These are phyloP conservation scores for Castanea sativa DNA, from an alignment of 306 rosid species.

Conservation along the genomic window DNA sequence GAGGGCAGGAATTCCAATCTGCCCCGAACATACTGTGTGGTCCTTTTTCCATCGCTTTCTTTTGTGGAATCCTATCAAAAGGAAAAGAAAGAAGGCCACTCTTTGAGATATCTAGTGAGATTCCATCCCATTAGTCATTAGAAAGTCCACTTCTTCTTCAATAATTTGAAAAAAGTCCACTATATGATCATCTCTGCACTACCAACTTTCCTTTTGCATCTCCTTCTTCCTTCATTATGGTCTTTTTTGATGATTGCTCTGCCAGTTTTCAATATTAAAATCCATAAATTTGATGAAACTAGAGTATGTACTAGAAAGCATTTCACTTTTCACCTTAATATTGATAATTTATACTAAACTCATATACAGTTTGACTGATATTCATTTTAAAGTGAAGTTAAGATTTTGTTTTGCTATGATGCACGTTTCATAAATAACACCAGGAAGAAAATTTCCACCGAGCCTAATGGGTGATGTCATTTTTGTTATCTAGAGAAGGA, in stretches of 20 bases:
- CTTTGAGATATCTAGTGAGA: not conserved
- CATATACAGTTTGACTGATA: no score
- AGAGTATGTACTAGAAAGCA: not conserved
- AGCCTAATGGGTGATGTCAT: no score
- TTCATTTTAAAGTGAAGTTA: no score
- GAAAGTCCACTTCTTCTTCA: not conserved
- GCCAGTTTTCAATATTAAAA: not conserved
- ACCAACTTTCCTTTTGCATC: not conserved
- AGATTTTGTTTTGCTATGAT: no score
- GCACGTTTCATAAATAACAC: no score
- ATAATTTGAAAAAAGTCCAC: not conserved
- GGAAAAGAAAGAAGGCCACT: not conserved
- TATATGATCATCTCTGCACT: not conserved
- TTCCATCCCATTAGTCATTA: not conserved
- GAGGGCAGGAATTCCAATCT: conserved; percentile 18
- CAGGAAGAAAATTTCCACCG: no score
- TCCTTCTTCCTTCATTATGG: not conserved
- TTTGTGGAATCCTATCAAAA: conserved; percentile 5
- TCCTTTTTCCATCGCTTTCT: not conserved
- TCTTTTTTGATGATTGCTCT: not conserved
- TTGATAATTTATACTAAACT: not conserved
- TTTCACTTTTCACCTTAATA: not conserved
- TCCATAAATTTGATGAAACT: not conserved
- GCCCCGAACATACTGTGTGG: not conserved
- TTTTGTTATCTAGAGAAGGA: no score